These are phyloP conservation scores for Aureobasidium melanogenum DNA, from an alignment of 2,329 filamentous ascomycete species.

Conservation along the genomic window DNA sequence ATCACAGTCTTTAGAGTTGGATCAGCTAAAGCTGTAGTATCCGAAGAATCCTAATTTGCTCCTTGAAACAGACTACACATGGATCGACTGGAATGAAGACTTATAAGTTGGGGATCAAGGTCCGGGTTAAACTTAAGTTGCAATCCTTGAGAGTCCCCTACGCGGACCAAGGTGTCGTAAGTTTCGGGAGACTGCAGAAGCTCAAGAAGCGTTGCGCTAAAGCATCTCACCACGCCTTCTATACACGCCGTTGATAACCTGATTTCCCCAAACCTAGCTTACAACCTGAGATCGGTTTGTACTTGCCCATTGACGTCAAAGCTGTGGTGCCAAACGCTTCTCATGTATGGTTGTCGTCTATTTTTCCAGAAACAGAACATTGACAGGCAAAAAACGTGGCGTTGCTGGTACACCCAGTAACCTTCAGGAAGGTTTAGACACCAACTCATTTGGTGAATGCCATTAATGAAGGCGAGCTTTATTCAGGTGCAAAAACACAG, in stretches of 20 bases:
- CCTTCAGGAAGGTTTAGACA: background rate
- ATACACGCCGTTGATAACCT: background rate
- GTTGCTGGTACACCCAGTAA: background rate
- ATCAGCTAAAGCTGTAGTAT: background rate
- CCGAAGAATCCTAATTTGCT: slow-evolving; percentile 4
- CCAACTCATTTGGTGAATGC: background rate
- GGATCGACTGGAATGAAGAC: background rate
- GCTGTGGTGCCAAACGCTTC: background rate
- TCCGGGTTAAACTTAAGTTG: background rate
- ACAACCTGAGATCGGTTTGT: background rate
- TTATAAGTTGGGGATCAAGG: background rate
- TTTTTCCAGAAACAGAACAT: too few species aligned
- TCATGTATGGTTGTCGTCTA: background rate
- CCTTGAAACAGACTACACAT: slow-evolving; percentile 2
- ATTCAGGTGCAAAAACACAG: background rate
- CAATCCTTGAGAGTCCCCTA: background rate
- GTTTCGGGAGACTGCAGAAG: background rate
- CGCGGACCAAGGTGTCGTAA: background rate
- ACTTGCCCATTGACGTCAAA: background rate
- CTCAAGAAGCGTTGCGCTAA: background rate
- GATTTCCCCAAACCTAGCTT: background rate
- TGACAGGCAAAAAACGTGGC: background rate
- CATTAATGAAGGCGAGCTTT: background rate
- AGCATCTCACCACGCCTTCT: background rate
- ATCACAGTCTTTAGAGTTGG: background rate